Evolutionary conservation across 306 rosid species (phyloP), one percentile per base, ranked within the genome.

Genomic region (Calophaca sinica): DNA sequence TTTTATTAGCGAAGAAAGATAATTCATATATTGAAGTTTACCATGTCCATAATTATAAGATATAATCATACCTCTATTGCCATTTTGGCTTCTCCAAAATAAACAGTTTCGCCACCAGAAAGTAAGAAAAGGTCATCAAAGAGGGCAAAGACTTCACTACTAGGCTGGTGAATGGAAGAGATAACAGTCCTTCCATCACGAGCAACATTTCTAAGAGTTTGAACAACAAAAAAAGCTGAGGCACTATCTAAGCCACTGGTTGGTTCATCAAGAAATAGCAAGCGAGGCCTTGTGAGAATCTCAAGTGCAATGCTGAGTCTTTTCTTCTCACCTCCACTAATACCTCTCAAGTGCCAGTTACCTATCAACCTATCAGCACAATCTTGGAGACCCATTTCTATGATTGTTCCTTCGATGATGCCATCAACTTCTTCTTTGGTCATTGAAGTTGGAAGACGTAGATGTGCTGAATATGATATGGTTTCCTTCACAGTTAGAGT

Each of bases 221-320:
- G 94, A 74, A 87, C 89, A 35, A 91, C 97, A 61, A 91, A 91
- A 79, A 91, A 91, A 1, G 97, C 96, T 0, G 97, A 87, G 39
- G 93, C 97, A 72, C 97, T 91, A 60, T 91, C 97, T n/a, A 91
- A 86, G 54, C 97, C 97, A 84, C 97, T 89, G 5, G 97, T 91
- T 4, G 97, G 97, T 68, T 91, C 97, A 82, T 91, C 97, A 52
- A 91, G 97, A 64, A 89, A 91, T 68, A 91, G 75, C 11, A 91
- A 84, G 26, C 86, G 70, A 53, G 97, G 97, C 82, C 87, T 81
- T 67, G 91, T 91, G 9, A 91, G 91, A 68, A 91, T 91, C 80
- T 91, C 97, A 9, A 91, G 93, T 36, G 93, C 97, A 83, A 91
- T 89, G 82, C 97, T 89, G 2, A 89, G 78, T 77, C 97, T 83